These are phyloP conservation scores for Puccinia horiana DNA, from an alignment of 1,284 basidiomycete species.

Conservation along the genomic window DNA sequence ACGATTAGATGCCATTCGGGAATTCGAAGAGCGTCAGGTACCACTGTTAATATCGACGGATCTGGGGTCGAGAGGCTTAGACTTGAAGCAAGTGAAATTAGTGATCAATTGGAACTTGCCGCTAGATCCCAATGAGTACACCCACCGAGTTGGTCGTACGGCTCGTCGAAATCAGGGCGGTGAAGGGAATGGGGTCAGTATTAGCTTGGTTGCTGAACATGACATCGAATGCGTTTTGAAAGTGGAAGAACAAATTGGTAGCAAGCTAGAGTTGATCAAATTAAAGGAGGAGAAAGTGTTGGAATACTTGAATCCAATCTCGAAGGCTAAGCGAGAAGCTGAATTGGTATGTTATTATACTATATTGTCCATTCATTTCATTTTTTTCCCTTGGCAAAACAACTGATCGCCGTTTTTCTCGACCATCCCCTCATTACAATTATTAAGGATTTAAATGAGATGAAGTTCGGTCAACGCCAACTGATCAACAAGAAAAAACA, in stretches of 20 bases:
- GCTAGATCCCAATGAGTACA: constrained; percentile 64
- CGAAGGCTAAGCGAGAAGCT: constrained; percentile 86
- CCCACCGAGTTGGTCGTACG: constrained; percentile 73
- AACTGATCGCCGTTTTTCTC: background rate
- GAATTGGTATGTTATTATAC: constrained; percentile 72
- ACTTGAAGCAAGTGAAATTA: constrained; percentile 73
- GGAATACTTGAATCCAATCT: constrained; percentile 81
- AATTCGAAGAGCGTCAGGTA: constrained; percentile 73
- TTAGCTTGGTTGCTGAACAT: constrained; percentile 91
- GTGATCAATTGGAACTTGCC: constrained; percentile 97
- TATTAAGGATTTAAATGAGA: constrained; percentile 42
- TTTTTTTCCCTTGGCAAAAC: background rate
- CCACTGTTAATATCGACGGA: constrained; percentile 58
- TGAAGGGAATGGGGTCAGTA: constrained; percentile 72
- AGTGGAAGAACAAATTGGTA: constrained; percentile 84
- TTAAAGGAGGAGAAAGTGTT: constrained; percentile 80
- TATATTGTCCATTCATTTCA: background rate
- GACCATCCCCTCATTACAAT: background rate
- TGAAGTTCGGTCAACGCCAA: constrained; percentile 48
- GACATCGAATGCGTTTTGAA: constrained; percentile 81
- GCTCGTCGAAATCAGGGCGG: constrained; percentile 75
- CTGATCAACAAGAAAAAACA: constrained; percentile 38
- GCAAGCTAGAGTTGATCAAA: constrained; percentile 71
- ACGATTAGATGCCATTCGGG: constrained; percentile 75
- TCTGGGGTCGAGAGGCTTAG: constrained; percentile 58